Evolutionary conservation across 805 yeast genomes (phyloP).

Genomic region (Suhomyces sp.): DNA sequence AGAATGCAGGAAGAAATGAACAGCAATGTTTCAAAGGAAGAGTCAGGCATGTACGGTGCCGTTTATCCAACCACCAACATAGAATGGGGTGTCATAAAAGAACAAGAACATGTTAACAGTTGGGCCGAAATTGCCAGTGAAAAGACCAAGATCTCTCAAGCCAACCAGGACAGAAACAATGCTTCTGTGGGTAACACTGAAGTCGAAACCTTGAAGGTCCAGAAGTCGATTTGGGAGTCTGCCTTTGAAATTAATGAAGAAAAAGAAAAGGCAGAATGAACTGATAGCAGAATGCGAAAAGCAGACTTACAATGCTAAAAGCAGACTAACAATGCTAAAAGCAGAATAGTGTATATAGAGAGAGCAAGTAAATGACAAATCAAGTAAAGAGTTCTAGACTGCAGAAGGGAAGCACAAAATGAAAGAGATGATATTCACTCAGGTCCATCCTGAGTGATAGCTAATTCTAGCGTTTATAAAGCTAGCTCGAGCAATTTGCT

Average conservation of each 20-base stretch:
- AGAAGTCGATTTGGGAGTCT: constrained; percentile 16
- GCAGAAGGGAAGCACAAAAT: no score
- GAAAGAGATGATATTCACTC: no score
- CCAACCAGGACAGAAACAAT: constrained; percentile 29
- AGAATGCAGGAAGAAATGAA: constrained; percentile 84
- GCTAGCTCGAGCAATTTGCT: no score
- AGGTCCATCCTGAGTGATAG: no score
- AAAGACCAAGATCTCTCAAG: constrained; percentile 55
- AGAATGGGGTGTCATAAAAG: constrained; percentile 67
- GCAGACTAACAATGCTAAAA: not conserved
- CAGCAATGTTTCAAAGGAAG: constrained; percentile 71
- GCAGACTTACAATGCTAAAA: not conserved
- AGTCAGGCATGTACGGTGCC: constrained; percentile 82
- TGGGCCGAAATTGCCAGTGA: constrained; percentile 74
- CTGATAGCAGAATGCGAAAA: no score
- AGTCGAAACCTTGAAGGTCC: constrained; percentile 17
- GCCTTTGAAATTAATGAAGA: constrained; percentile 3
- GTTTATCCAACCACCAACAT: constrained; percentile 59
- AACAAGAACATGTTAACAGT: constrained; percentile 63
- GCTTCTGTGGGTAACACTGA: constrained; percentile 9
- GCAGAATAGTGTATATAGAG: not conserved
- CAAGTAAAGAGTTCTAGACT: not conserved
- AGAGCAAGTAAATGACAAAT: not conserved
- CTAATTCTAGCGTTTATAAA: no score
- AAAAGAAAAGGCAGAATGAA: not conserved